Base-by-base conservation (phyloP, 2,329 filamentous ascomycete genomes). In the Falciphora oryzae region DNA sequence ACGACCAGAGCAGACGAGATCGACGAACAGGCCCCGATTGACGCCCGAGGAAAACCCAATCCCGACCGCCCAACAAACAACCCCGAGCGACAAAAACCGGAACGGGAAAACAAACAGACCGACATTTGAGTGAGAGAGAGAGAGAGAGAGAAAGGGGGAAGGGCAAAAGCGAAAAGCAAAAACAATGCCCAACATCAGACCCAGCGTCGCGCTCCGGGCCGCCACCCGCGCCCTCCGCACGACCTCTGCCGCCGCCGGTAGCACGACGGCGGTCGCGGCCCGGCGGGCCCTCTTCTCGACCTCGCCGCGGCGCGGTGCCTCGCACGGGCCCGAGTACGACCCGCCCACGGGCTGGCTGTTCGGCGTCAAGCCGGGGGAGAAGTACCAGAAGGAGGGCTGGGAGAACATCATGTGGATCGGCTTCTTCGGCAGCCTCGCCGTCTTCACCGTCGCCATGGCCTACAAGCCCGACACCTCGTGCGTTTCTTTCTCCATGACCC, bases 381-480 rank as follows among this genome's bases (percentile, higher is more conserved):
- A 97, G 83, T 88, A 92, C 75, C 87, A 96, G 85, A 91, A 92
- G 77, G 95, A 99, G 81, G 95, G 94, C 63, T 99, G 95, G 95
- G 95, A 99, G 84, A 87, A 83, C 70, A 79, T 93, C 65, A 93
- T 90, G 82, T 89, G 89, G 76, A 91, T 91, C 76, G 93, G 93
- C 62, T 93, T 96, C 78, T 90, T 89, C 75, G 92, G 91, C 64
- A 89, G 88, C 73, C 79, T 96, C 73, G 79, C 87, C 32, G 82
- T 92, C 69, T 89, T 88, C 64, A 87, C 85, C 67, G 82, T 97
- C 69, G 92, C 90, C 69, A 92, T 97, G 80, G 92, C 92, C 68
- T 98, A 95, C 77, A 98, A 98, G 88, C 95, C 95, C 63, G 95
- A 99, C 84, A 98, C 94, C 68, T 96, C 92, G 95, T 99, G 84